Percentiles rank a stretch among this genome's conserved stretches.
These are phyloP conservation scores for Lecanicillium sp. DNA, from an alignment of 2,329 filamentous ascomycete genomes.

Conservation along the genomic window DNA sequence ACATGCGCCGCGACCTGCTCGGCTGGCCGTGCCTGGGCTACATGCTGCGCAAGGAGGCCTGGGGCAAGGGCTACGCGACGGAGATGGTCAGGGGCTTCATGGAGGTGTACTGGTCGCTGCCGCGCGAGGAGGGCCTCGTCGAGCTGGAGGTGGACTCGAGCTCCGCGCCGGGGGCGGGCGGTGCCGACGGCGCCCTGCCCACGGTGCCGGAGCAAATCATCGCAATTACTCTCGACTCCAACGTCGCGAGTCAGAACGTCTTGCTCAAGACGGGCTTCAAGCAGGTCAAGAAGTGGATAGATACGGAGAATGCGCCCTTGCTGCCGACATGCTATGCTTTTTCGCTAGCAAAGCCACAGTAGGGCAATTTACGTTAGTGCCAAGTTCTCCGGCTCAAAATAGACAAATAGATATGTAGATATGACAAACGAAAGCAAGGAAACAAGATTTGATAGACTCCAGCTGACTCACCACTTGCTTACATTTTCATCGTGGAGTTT, in stretches of 20 bases:
- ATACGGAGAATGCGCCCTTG: constrained; percentile 3
- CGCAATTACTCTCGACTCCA: constrained; percentile 43
- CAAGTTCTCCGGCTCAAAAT: no score
- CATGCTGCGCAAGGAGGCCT: constrained; percentile 45
- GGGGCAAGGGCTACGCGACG: constrained; percentile 52
- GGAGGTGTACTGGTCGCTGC: constrained; percentile 42
- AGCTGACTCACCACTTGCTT: no score
- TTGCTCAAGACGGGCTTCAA: constrained; percentile 51
- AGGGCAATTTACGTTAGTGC: no score
- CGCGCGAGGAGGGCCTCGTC: constrained; percentile 38
- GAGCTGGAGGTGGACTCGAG: constrained; percentile 32
- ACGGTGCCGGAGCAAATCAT: constrained; percentile 33
- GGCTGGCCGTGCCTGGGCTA: constrained; percentile 57
- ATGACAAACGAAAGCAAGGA: no score
- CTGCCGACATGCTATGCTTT: constrained; percentile 3
- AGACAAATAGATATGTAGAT: no score
- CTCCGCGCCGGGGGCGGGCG: background rate
- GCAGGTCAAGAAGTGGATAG: constrained; percentile 34
- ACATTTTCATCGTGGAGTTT: no score
- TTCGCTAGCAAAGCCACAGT: background rate
- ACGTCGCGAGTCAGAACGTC: constrained; percentile 50
- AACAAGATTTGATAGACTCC: no score
- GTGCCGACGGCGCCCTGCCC: background rate
- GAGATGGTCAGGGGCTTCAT: constrained; percentile 48
- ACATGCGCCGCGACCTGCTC: constrained; percentile 27